Conservation (phyloP, 2,329 filamentous ascomycete species). For the Penicillium sp. region DNA sequence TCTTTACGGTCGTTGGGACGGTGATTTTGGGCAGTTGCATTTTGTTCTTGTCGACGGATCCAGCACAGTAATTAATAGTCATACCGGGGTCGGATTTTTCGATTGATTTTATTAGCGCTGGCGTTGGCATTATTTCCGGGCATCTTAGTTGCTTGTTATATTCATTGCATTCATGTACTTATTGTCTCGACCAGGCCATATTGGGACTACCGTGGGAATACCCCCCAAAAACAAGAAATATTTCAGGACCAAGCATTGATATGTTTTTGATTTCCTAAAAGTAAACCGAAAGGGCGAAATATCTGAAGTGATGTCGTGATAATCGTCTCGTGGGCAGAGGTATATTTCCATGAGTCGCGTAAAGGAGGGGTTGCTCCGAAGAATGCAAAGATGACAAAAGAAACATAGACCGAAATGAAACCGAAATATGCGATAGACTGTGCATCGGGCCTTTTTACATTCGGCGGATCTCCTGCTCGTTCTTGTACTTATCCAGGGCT, state of each 20-base stretch:
- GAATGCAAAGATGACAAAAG: constrained; percentile 13
- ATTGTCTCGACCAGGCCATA: background rate
- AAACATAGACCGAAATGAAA: constrained; percentile 1
- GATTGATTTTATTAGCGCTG: background rate
- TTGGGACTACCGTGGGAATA: background rate
- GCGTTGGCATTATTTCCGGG: constrained; percentile 1
- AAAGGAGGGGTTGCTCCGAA: background rate
- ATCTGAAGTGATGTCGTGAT: background rate
- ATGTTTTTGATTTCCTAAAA: background rate
- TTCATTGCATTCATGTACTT: background rate
- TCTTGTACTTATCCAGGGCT: constrained; percentile 78
- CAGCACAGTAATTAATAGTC: constrained; percentile 20
- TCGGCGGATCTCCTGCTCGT: constrained; percentile 81
- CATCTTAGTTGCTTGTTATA: background rate
- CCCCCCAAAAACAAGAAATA: background rate
- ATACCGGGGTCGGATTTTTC: background rate
- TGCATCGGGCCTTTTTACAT: constrained; percentile 54
- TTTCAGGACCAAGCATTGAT: background rate
- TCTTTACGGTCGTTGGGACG: constrained; percentile 51
- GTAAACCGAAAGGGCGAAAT: background rate
- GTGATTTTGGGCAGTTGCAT: constrained; percentile 47
- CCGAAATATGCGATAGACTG: background rate
- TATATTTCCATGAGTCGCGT: constrained; percentile 16
- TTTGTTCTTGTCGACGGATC: constrained; percentile 44
- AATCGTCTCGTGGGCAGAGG: constrained; percentile 7